phyloP scores from a whole-genome alignment of 306 rosid species.

The Sesbania bispinosa region DNA sequence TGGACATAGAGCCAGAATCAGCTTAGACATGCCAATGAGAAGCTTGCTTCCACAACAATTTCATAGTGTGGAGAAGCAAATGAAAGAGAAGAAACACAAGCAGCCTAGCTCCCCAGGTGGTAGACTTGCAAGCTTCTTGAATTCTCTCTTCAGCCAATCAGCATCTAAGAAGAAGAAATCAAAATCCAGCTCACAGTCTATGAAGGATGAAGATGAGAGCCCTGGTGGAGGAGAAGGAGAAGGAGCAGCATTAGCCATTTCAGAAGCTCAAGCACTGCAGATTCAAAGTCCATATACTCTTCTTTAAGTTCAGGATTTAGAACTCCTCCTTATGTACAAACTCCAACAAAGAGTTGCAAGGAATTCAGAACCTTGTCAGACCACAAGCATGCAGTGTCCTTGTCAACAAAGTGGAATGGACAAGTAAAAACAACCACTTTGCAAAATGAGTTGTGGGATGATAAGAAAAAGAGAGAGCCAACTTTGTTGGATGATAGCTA shows the following conservation, averaged over 20 bases:
- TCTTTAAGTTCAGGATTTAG: slow-evolving; percentile 72
- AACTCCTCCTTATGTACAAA: slow-evolving; percentile 72
- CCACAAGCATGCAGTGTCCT: slow-evolving; percentile 42
- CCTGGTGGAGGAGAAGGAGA: slow-evolving; percentile 67
- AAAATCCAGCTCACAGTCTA: slow-evolving; percentile 60
- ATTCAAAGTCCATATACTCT: slow-evolving; percentile 59
- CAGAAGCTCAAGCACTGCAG: slow-evolving; percentile 60
- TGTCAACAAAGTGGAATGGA: slow-evolving; percentile 37
- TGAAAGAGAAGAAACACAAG: slow-evolving; percentile 73
- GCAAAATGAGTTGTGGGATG: slow-evolving; percentile 44
- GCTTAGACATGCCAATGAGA: slow-evolving; percentile 91
- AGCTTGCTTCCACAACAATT: slow-evolving; percentile 56
- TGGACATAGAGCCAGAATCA: slow-evolving; percentile 60
- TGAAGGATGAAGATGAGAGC: slow-evolving; percentile 74
- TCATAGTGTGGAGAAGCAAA: slow-evolving; percentile 50
- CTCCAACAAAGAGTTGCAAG: slow-evolving; percentile 69
- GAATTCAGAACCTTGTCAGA: slow-evolving; percentile 62
- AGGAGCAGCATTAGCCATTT: slow-evolving; percentile 95
- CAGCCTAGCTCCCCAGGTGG: slow-evolving; percentile 98
- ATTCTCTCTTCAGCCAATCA: slow-evolving; percentile 91
- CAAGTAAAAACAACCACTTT: slow-evolving; percentile 32
- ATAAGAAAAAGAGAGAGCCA: slow-evolving; percentile 44
- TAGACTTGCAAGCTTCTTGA: slow-evolving; percentile 84
- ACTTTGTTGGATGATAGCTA: slow-evolving; percentile 36
- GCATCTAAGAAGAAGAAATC: slow-evolving; percentile 85